phyloP scores from a whole-genome alignment of 129 eudicot genomes.

The Dittrichia graveolens region DNA sequence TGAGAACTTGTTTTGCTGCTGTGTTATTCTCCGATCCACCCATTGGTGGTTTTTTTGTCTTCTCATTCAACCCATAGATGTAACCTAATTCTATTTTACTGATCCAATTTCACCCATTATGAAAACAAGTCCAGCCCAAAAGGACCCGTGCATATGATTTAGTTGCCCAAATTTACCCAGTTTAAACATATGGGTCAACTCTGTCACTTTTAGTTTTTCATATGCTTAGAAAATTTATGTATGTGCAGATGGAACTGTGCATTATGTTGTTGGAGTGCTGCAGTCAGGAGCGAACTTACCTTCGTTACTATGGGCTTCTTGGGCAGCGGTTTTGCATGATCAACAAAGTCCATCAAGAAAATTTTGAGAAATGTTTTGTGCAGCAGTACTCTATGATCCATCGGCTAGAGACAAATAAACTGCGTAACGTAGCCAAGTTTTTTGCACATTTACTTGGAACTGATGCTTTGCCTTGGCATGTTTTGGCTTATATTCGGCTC shows the following conservation, averaged over 20 bases:
- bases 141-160: no score
- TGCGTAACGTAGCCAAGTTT: slow-evolving; percentile 90
- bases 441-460: slow-evolving; percentile 98
- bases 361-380: slow-evolving; percentile 83
- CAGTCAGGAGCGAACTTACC: slow-evolving; percentile 94
- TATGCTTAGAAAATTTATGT: neutral
- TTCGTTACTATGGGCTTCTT: slow-evolving; percentile 87
- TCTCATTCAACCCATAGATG: no score
- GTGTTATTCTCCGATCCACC: no score
- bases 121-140: no score
- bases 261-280: slow-evolving; percentile 94
- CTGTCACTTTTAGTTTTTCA: no score
- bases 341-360: slow-evolving; percentile 84
- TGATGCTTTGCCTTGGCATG: slow-evolving; percentile 91
- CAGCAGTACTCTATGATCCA: slow-evolving; percentile 97
- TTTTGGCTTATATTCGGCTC: slow-evolving; percentile 72
- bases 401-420: slow-evolving; percentile 86
- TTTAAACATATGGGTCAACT: no score
- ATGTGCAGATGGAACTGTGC: slow-evolving; percentile 84
- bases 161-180: no score
- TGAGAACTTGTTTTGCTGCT: no score
- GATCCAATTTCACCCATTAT: no score
- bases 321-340: slow-evolving; percentile 98
- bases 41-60: no score
- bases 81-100: no score